Evolutionary conservation across 164 flowering plant genomes (phyloP).

Genomic region (Warburgia ugandensis): DNA sequence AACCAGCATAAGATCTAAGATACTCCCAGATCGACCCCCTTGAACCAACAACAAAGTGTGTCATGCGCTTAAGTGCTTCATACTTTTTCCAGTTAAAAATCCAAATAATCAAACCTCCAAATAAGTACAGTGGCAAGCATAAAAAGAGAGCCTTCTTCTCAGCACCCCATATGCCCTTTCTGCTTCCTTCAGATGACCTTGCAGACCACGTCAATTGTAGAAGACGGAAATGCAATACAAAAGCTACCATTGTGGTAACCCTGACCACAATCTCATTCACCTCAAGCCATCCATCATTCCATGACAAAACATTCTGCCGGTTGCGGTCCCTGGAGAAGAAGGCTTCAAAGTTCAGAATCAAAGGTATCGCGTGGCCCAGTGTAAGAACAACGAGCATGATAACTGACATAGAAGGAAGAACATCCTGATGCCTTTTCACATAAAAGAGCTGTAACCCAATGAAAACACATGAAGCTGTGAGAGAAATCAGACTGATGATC

Average conservation of each 20-base stretch:
- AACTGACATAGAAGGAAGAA: slow-evolving; percentile 41
- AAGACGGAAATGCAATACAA: slow-evolving; percentile 48
- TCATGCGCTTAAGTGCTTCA: background rate
- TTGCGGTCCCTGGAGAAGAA: slow-evolving; percentile 22
- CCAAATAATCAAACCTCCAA: slow-evolving; percentile 38
- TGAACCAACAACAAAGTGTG: background rate
- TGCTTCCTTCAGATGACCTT: slow-evolving; percentile 22
- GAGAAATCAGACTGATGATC: slow-evolving; percentile 44
- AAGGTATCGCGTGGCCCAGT: slow-evolving; percentile 53
- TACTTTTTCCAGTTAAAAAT: slow-evolving; percentile 12
- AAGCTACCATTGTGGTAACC: slow-evolving; percentile 42
- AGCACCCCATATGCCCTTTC: slow-evolving; percentile 22
- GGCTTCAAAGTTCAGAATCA: slow-evolving; percentile 57
- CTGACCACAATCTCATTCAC: slow-evolving; percentile 47
- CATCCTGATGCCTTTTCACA: slow-evolving; percentile 41
- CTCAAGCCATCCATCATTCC: slow-evolving; percentile 39
- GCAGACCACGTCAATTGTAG: slow-evolving; percentile 49
- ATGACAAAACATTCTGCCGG: slow-evolving; percentile 15
- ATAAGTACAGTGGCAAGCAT: slow-evolving; percentile 27
- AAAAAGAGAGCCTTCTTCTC: slow-evolving; percentile 38
- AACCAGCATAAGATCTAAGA: slow-evolving; percentile 51
- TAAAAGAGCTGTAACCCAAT: slow-evolving; percentile 41
- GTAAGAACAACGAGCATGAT: slow-evolving; percentile 55
- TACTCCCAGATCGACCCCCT: slow-evolving; percentile 28
- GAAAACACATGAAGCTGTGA: slow-evolving; percentile 47